Evolutionary conservation across 83 land plant genomes (phyloP).

Genomic region (Diphasiastrum complanatum): DNA sequence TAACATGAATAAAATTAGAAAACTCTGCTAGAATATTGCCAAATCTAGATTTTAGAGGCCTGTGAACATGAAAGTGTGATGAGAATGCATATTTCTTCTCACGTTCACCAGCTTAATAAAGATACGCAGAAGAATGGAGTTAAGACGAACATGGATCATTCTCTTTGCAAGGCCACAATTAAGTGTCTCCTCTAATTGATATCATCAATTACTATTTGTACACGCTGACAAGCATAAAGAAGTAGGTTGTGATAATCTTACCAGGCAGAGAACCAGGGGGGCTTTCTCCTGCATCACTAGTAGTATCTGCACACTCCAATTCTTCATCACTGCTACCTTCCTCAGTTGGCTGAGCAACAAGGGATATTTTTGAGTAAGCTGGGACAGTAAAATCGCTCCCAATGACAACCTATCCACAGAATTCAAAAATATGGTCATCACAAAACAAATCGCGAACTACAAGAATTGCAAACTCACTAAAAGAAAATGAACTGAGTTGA

Average conservation of each 20-base stretch:
- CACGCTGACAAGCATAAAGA: constrained; percentile 4
- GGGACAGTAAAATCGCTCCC: constrained; percentile 68
- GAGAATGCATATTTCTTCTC: too few relatives aligned
- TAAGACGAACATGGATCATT: too few relatives aligned
- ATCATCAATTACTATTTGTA: too few relatives aligned
- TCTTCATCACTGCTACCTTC: constrained; percentile 92
- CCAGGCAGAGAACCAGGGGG: constrained; percentile 34
- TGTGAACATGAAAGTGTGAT: too few relatives aligned
- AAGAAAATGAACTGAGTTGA: background rate
- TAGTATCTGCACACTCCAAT: constrained; percentile 76
- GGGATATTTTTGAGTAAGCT: constrained; percentile 81
- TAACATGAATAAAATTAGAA: too few relatives aligned
- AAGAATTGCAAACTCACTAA: background rate
- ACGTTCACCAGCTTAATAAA: too few relatives aligned
- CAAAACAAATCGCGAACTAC: background rate
- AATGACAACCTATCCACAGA: constrained; percentile 58
- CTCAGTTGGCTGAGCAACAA: constrained; percentile 67
- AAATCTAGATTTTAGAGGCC: too few relatives aligned
- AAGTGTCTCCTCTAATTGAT: too few relatives aligned
- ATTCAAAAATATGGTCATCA: background rate
- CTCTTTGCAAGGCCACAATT: too few relatives aligned
- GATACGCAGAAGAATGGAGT: too few relatives aligned
- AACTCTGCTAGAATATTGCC: too few relatives aligned
- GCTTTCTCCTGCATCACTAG: constrained; percentile 44
- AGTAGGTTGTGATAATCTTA: background rate